Evolutionary conservation across 2,329 filamentous ascomycete species (phyloP).

Genomic region (Fusarium marasasianum): DNA sequence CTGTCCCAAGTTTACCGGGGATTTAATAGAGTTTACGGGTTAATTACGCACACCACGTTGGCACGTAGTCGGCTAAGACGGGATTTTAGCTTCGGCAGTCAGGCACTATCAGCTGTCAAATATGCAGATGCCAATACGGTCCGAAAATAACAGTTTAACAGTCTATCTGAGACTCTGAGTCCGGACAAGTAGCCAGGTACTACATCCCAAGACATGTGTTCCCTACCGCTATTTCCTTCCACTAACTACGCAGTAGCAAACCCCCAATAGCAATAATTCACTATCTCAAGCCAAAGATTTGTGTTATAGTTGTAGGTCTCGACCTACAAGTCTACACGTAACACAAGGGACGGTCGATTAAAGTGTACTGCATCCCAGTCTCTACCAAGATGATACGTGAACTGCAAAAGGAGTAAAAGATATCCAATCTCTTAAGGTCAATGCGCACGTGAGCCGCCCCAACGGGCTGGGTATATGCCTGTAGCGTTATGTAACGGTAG

Average conservation of each 20-base stretch:
- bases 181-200: rapidly evolving
- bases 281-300: neutral
- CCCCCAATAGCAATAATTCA: neutral
- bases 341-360: too few relatives aligned
- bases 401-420: neutral
- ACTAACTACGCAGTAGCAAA: rapidly evolving
- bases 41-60: too few relatives aligned
- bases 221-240: neutral
- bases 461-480: neutral
- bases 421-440: neutral
- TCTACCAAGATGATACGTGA: neutral
- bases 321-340: too few relatives aligned
- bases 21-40: neutral
- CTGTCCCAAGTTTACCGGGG: rapidly evolving
- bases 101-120: rapidly evolving
- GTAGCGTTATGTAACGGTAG: neutral
- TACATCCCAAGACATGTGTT: too few relatives aligned
- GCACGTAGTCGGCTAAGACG: neutral
- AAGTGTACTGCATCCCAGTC: too few relatives aligned
- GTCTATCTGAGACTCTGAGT: neutral
- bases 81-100: neutral
- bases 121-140: neutral
- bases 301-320: rapidly evolving
- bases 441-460: neutral
- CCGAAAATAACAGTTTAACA: neutral